These are phyloP conservation scores for Penicillium hesseltinei DNA, from an alignment of 2,329 filamentous ascomycete species.

Conservation along the genomic window DNA sequence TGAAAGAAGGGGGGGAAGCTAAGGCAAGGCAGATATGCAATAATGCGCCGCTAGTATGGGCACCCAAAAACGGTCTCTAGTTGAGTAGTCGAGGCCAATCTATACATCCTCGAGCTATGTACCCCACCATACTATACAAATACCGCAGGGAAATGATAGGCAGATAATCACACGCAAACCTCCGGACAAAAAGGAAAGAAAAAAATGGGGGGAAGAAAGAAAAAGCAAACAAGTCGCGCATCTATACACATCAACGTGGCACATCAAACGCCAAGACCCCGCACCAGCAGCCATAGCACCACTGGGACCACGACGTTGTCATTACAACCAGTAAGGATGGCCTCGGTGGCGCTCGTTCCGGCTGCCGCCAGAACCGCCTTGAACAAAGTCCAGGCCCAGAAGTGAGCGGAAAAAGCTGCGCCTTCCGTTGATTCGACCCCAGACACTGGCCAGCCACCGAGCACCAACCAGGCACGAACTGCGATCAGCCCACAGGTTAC, in stretches of 20 bases:
- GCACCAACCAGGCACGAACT: conserved; percentile 69
- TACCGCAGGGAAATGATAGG: conserved; percentile 2
- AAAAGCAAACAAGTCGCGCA: conserved; percentile 1
- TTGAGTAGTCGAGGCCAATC: not conserved
- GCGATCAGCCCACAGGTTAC: conserved; percentile 72
- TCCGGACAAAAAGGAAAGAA: not conserved
- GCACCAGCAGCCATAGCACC: conserved; percentile 86
- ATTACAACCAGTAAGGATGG: conserved; percentile 92
- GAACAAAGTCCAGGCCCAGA: conserved; percentile 36
- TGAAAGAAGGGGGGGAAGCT: not conserved
- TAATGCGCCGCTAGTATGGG: conserved; percentile 4
- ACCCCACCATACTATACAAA: conserved; percentile 11
- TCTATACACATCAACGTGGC: conserved; percentile 5
- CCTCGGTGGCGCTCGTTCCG: conserved; percentile 87
- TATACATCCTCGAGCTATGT: conserved; percentile 5
- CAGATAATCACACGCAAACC: conserved; percentile 2
- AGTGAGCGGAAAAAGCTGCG: conserved; percentile 17
- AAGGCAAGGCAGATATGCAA: conserved; percentile 8
- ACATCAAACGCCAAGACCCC: conserved; percentile 58
- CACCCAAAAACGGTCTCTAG: conserved; percentile 3
- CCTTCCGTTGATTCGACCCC: conserved; percentile 15
- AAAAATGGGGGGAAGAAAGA: not conserved
- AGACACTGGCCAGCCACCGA: conserved; percentile 66
- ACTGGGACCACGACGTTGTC: conserved; percentile 98
- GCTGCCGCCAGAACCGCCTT: conserved; percentile 72